These are phyloP conservation scores for Scolecobasidium constrictum DNA, from an alignment of 2,329 filamentous ascomycete genomes.

Conservation along the genomic window DNA sequence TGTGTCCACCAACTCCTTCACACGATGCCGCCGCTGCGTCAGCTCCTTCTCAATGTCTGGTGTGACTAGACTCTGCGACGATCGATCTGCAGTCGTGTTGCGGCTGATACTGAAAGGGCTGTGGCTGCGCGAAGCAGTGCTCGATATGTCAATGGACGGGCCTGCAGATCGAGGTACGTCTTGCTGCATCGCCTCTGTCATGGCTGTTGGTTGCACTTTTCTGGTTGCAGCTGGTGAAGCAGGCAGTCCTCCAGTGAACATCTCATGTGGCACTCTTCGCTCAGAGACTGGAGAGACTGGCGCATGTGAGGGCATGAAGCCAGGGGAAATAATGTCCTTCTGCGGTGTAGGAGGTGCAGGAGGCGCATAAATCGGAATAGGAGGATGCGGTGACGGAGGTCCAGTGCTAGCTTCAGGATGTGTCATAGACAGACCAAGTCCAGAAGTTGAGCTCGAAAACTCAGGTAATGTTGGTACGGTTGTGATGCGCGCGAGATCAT, in stretches of 20 bases:
- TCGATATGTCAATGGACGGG: neutral
- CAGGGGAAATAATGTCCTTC: constrained; percentile 15
- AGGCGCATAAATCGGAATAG: constrained; percentile 33
- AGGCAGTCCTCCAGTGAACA: constrained; percentile 3
- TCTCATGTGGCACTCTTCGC: neutral
- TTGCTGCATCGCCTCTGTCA: neutral
- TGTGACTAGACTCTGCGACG: neutral
- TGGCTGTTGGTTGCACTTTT: neutral
- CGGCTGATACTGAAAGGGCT: neutral
- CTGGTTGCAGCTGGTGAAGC: constrained; percentile 4
- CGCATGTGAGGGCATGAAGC: no score
- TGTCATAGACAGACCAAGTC: constrained; percentile 9
- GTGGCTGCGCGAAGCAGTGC: neutral
- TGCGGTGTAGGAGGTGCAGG: constrained; percentile 15
- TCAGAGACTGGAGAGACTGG: constrained; percentile 9
- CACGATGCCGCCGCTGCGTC: constrained; percentile 67
- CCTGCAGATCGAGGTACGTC: constrained; percentile 1
- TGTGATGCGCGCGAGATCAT: constrained; percentile 11
- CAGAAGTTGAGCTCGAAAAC: constrained; percentile 3
- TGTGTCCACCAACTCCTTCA: constrained; percentile 88
- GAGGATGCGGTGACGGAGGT: constrained; percentile 22
- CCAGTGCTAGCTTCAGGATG: neutral
- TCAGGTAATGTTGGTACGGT: constrained; percentile 17
- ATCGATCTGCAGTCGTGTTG: neutral
- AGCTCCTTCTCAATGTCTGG: constrained; percentile 46